Conservation (phyloP, 2,329 filamentous ascomycete genomes). For the Cladosporium sp. region DNA sequence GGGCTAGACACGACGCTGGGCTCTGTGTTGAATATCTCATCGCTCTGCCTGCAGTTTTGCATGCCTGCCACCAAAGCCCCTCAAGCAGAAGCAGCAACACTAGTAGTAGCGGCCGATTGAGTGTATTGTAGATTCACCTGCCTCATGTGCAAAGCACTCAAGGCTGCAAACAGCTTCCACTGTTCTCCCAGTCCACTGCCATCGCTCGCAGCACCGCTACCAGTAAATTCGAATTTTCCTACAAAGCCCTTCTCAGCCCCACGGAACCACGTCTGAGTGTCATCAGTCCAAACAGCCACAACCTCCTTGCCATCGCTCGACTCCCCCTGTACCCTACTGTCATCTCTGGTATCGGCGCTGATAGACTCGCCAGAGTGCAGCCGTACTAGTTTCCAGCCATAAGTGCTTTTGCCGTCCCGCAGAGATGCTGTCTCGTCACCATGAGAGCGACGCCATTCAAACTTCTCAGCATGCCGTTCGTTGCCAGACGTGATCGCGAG, state of each 20-base stretch:
- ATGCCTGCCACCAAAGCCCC: too few species aligned
- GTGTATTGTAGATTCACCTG: neutral
- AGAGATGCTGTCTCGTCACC: conserved; percentile 17
- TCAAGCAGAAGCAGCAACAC: neutral
- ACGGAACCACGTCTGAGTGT: conserved; percentile 11
- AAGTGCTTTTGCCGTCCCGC: conserved; percentile 12
- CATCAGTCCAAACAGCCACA: conserved; percentile 19
- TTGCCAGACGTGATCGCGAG: neutral
- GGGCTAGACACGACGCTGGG: too few species aligned
- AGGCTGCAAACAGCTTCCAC: conserved; percentile 16
- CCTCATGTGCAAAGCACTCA: conserved; percentile 15
- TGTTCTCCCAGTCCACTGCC: conserved; percentile 14
- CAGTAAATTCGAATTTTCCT: conserved; percentile 18
- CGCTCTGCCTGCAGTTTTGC: too few species aligned
- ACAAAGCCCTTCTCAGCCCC: conserved; percentile 15
- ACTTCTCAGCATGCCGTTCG: conserved; percentile 10
- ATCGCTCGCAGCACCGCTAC: conserved; percentile 11
- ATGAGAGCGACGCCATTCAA: conserved; percentile 19
- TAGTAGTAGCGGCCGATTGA: neutral
- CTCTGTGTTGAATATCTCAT: too few species aligned
- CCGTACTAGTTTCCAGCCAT: conserved; percentile 19
- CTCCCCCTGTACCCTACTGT: neutral
- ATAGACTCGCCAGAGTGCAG: conserved; percentile 8
- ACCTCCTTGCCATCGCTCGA: conserved; percentile 21
- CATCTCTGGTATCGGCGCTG: neutral